These are phyloP conservation scores for Calycina herbarum DNA, from an alignment of 2,329 filamentous ascomycete genomes.

Conservation along the genomic window DNA sequence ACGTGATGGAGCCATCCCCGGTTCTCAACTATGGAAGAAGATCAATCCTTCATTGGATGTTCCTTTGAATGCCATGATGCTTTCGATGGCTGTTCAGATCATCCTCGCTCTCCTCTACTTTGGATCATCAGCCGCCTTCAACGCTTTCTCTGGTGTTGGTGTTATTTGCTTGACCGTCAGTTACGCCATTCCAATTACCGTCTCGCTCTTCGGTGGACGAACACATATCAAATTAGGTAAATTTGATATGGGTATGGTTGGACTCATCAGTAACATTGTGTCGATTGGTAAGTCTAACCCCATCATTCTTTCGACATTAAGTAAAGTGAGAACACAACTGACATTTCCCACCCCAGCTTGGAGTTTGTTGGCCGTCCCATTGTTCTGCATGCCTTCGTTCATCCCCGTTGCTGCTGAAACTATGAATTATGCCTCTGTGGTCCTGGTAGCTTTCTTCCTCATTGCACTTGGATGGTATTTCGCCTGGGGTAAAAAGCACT, in stretches of 20 bases:
- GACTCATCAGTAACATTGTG: constrained; percentile 58
- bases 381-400: constrained; percentile 71
- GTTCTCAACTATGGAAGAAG: constrained; percentile 58
- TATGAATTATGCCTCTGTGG: constrained; percentile 64
- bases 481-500: constrained; percentile 68
- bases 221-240: constrained; percentile 49
- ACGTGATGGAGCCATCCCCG: constrained; percentile 69
- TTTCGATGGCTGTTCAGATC: constrained; percentile 65
- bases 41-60: constrained; percentile 64
- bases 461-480: constrained; percentile 68
- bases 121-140: constrained; percentile 68
- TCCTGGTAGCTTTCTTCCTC: constrained; percentile 66
- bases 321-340: constrained; percentile 7
- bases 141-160: constrained; percentile 68
- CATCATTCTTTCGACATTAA: neutral
- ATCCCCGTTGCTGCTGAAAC: constrained; percentile 58
- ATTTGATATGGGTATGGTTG: constrained; percentile 63
- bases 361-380: constrained; percentile 67
- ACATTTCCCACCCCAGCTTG: constrained; percentile 51
- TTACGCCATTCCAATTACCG: constrained; percentile 66
- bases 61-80: constrained; percentile 71
- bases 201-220: constrained; percentile 61
- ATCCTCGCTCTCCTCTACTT: constrained; percentile 68
- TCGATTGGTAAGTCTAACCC: constrained; percentile 5
- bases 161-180: constrained; percentile 69